phyloP scores from a whole-genome alignment of 1,284 basidiomycete species.

The Inonotus obliquus region DNA sequence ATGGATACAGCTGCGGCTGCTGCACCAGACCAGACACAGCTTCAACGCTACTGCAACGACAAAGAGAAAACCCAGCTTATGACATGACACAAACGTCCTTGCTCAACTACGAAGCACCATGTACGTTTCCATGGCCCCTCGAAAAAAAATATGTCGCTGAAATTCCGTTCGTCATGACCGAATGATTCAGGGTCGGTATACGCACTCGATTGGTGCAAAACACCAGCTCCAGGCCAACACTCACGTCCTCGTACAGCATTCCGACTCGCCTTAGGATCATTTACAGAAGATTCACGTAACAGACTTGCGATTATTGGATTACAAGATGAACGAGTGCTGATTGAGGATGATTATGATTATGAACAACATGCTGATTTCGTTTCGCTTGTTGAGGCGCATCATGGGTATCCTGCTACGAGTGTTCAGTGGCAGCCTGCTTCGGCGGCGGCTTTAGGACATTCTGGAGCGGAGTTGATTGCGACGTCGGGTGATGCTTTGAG shows the following conservation, averaged over 20 bases:
- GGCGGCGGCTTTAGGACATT: slow-evolving; percentile 33
- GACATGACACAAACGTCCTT: slow-evolving; percentile 23
- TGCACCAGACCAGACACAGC: too few relatives aligned
- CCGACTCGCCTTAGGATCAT: slow-evolving; percentile 75
- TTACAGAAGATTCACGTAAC: slow-evolving; percentile 76
- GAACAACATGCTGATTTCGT: slow-evolving; percentile 59
- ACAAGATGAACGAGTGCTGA: slow-evolving; percentile 76
- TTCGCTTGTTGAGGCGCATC: slow-evolving; percentile 71
- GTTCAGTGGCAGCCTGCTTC: slow-evolving; percentile 80
- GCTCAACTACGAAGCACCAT: slow-evolving; percentile 27
- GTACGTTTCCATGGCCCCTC: slow-evolving; percentile 18
- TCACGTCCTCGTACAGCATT: slow-evolving; percentile 71
- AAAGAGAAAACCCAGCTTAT: background rate
- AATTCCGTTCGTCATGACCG: background rate
- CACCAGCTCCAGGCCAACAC: slow-evolving; percentile 66
- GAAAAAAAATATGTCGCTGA: background rate
- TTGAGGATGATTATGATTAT: slow-evolving; percentile 80
- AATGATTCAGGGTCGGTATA: slow-evolving; percentile 73
- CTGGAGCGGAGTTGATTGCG: slow-evolving; percentile 71
- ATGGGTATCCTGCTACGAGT: slow-evolving; percentile 81
- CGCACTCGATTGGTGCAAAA: slow-evolving; percentile 82
- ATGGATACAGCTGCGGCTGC: too few relatives aligned
- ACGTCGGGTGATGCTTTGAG: slow-evolving; percentile 88
- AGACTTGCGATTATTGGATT: slow-evolving; percentile 78
- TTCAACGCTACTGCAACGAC: background rate